These are phyloP conservation scores for Backusella macrospora DNA, from an alignment of 192 early-diverging fungal genomes.

Conservation along the genomic window DNA sequence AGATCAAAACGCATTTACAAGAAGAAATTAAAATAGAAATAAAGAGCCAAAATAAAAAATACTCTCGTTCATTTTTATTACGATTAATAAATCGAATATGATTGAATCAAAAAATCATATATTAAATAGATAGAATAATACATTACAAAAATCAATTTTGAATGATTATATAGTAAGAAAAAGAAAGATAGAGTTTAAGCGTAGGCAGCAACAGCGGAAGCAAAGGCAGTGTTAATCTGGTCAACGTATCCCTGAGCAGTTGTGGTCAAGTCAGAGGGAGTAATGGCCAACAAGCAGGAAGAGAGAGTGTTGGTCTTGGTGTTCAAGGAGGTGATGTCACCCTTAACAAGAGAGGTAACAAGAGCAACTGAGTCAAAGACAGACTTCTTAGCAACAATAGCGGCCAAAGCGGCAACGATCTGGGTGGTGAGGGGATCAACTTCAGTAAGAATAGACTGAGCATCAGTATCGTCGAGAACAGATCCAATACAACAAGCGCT, in stretches of 20 bases:
- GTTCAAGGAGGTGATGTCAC: neutral
- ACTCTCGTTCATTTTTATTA: no score
- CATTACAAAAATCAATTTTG: no score
- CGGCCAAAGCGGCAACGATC: neutral
- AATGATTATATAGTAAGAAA: neutral
- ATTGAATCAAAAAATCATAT: no score
- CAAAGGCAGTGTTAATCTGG: slow-evolving; percentile 11
- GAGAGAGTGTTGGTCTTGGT: neutral
- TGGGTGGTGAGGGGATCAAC: neutral
- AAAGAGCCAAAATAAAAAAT: no score
- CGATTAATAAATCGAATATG: no score
- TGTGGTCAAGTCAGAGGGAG: slow-evolving; percentile 12
- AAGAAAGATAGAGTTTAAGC: neutral
- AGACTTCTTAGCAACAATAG: neutral
- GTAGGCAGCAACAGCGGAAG: slow-evolving; percentile 12
- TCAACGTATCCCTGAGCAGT: slow-evolving; percentile 4
- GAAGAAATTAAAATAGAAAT: no score
- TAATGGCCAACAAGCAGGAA: slow-evolving; percentile 12
- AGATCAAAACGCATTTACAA: no score
- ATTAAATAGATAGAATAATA: neutral
- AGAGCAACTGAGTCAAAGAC: slow-evolving; percentile 2
- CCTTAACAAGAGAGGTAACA: slow-evolving; percentile 6
- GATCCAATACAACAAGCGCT: no score
- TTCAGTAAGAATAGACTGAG: slow-evolving; percentile 9
- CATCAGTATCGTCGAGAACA: slow-evolving; percentile 16